A percentile compares a stretch with the other conserved stretches of the same genome.
These are phyloP conservation scores for Ceratocystis harringtonii DNA, from an alignment of 2,329 filamentous ascomycete genomes.

Conservation along the genomic window DNA sequence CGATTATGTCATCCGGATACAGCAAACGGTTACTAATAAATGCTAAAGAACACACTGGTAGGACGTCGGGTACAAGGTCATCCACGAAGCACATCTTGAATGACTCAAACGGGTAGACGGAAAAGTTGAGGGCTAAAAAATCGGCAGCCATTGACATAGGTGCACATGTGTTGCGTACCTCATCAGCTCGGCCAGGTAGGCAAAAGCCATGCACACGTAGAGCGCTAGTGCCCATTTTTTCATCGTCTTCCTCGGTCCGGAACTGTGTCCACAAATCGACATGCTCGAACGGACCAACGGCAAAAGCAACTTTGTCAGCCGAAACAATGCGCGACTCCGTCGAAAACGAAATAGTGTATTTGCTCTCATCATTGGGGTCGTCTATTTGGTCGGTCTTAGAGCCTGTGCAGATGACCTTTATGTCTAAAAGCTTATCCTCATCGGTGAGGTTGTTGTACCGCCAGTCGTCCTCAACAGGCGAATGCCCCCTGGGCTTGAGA, in stretches of 20 bases:
- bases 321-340: conserved; percentile 54
- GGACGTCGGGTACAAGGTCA: conserved; percentile 61
- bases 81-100: conserved; percentile 94
- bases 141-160: conserved; percentile 80
- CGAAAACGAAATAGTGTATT: conserved; percentile 78
- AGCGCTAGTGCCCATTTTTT: conserved; percentile 74
- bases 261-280: conserved; percentile 75
- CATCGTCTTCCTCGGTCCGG: conserved; percentile 79
- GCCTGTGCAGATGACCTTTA: conserved; percentile 82
- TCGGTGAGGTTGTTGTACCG: conserved; percentile 34
- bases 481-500: conserved; percentile 27
- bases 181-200: conserved; percentile 64
- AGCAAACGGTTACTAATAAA: conserved; percentile 77
- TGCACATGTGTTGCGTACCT: conserved; percentile 74
- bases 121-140: conserved; percentile 75
- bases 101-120: conserved; percentile 77
- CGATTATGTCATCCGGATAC: conserved; percentile 71
- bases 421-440: conserved; percentile 75
- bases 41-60: conserved; percentile 67
- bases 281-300: conserved; percentile 86
- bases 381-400: conserved; percentile 70
- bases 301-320: conserved; percentile 82
- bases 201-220: conserved; percentile 86
- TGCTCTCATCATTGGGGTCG: conserved; percentile 60
- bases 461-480: conserved; percentile 25